Percentiles rank a stretch among this genome's conserved stretches.
Conservation (phyloP, 805 yeast species). For the Candida methanosorbosa region DNA sequence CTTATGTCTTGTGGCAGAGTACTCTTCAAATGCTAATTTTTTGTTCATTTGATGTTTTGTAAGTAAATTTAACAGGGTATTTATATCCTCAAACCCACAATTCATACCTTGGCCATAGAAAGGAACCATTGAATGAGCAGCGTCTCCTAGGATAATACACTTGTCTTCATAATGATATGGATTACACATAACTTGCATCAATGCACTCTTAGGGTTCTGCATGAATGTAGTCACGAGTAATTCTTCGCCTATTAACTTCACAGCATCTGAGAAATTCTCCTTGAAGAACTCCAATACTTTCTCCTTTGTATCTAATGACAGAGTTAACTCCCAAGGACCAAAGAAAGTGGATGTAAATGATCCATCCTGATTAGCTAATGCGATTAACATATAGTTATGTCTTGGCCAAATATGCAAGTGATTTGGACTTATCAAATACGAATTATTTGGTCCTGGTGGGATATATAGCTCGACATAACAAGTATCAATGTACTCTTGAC, state of each 20-base stretch:
- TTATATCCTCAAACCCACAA: slow-evolving; percentile 89
- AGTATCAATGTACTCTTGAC: slow-evolving; percentile 76
- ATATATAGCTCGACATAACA: slow-evolving; percentile 76
- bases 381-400: slow-evolving; percentile 78
- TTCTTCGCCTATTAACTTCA: slow-evolving; percentile 53
- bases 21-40: slow-evolving; percentile 40
- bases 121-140: slow-evolving; percentile 97
- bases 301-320: slow-evolving; percentile 35
- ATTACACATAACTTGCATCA: slow-evolving; percentile 59
- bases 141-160: slow-evolving; percentile 76
- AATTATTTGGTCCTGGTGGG: slow-evolving; percentile 39
- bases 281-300: slow-evolving; percentile 44
- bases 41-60: slow-evolving; percentile 31
- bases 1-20: slow-evolving; percentile 45
- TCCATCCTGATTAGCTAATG: slow-evolving; percentile 77
- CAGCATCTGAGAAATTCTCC: slow-evolving; percentile 67
- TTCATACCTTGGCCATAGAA: slow-evolving; percentile 97
- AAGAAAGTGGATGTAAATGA: slow-evolving; percentile 87
- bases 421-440: slow-evolving; percentile 55
- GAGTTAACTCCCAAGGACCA: slow-evolving; percentile 67
- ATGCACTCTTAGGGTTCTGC: slow-evolving; percentile 65
- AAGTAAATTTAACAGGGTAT: slow-evolving; percentile 47
- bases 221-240: slow-evolving; percentile 39
- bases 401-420: slow-evolving; percentile 94
- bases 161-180: slow-evolving; percentile 62